Evolutionary conservation across 345 rosid species (phyloP), one percentile per base, ranked within the genome.

Genomic region (Ailanthus altissimus): DNA sequence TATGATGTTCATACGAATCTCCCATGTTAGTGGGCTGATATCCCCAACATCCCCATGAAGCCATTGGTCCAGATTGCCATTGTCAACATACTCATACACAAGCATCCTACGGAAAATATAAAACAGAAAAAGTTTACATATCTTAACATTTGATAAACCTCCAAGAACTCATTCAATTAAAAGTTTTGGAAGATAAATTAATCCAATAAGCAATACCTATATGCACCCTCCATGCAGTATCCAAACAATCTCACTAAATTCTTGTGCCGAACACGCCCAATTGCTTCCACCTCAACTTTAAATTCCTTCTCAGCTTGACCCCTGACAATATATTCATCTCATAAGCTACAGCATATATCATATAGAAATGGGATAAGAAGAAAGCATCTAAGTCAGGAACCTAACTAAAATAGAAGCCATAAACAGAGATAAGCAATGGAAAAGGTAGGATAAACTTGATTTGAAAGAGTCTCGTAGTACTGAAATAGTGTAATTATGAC

Each of bases 241-340:
- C 98, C 99, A 67, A 89, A 90, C 84, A 93, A 85, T 82, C 96
- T 84, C 36, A 93, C 97, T 42, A 95, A 94, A 83, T 95, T 93
- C 88, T 95, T 95, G 86, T 95, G 99, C 20, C 99, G 78, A 25
- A 92, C 99, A 46, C 99, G 93, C 38, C 99, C 99, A 26, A 95
- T 95, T 6, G 73, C 94, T 77, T 95, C 99, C 70, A 92, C 99
- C 84, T 95, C 99, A 77, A 93, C 98, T 85, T 89, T 95, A 80
- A 95, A 95, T 79, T 95, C 99, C 86, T 87, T 92, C 90, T 95
- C 97, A 13, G 99, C 99, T 84, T 94, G 97, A 81, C 98, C 98
- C 89, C 97, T 94, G 84, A 81, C 61, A 40, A 75, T 16, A 60
- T 32, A 70, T 67, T n/a, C 70, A 59, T 57, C 61, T 23, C 57